Evolutionary conservation across 176 grass and related monocot genomes (phyloP).

Genomic region (Urochloa ruziziensis): DNA sequence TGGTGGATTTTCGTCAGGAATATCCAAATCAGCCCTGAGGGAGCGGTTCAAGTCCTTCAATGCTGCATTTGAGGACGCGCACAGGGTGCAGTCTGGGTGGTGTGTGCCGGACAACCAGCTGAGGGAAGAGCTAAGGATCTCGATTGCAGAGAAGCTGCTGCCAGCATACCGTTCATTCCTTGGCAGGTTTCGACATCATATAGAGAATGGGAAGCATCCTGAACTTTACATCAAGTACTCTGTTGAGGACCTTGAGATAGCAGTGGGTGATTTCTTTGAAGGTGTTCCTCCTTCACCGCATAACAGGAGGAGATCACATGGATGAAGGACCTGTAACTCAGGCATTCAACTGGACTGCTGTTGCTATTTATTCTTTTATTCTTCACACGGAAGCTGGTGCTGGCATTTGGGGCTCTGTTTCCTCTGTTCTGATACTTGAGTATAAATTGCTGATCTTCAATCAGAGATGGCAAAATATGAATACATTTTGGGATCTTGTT

Average conservation of each 20-base stretch:
- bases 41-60: slow-evolving; percentile 91
- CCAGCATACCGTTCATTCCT: slow-evolving; percentile 91
- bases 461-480: slow-evolving; percentile 15
- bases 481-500: slow-evolving; percentile 47
- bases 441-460: slow-evolving; percentile 38
- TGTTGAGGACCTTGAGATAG: slow-evolving; percentile 79
- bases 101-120: slow-evolving; percentile 73
- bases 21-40: slow-evolving; percentile 75
- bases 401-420: slow-evolving; percentile 23
- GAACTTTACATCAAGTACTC: slow-evolving; percentile 90
- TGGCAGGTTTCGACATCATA: slow-evolving; percentile 85
- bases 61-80: slow-evolving; percentile 76
- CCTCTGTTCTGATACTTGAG: slow-evolving; percentile 35
- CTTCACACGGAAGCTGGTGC: slow-evolving; percentile 23
- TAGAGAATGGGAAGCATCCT: slow-evolving; percentile 85
- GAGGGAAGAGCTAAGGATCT: slow-evolving; percentile 88
- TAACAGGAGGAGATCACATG: slow-evolving; percentile 62
- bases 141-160: slow-evolving; percentile 79
- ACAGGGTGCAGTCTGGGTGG: slow-evolving; percentile 73
- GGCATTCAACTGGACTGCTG: slow-evolving; percentile 19
- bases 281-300: slow-evolving; percentile 48
- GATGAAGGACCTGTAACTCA: slow-evolving; percentile 21
- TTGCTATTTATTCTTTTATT: slow-evolving; percentile 56
- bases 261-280: slow-evolving; percentile 77
- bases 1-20: slow-evolving; percentile 73